Percentiles rank a stretch among this genome's conserved stretches.
Conservation (phyloP, 2,329 filamentous ascomycete species). For the Ophiosphaerella korrae region DNA sequence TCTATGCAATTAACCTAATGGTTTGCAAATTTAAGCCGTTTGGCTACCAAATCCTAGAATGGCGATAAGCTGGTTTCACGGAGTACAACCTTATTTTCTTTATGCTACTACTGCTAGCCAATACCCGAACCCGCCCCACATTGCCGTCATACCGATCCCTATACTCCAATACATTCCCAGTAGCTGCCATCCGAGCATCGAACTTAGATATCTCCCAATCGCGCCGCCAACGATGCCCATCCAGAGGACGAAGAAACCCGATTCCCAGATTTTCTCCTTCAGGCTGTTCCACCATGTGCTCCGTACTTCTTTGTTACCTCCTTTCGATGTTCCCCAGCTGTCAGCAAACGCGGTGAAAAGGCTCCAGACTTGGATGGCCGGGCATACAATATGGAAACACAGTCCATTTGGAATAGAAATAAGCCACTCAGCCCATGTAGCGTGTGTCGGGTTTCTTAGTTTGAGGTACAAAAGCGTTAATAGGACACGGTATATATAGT, state of each 20-base stretch:
- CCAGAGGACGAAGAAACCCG: constrained; percentile 39
- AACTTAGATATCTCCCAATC: constrained; percentile 4
- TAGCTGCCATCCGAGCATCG: neutral
- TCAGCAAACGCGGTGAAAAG: constrained; percentile 41
- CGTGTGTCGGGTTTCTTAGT: constrained; percentile 26
- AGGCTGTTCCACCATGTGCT: constrained; percentile 24
- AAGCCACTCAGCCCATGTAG: constrained; percentile 13
- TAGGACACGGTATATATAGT: constrained; percentile 27
- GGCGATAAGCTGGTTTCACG: no score
- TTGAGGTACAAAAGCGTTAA: constrained; percentile 26
- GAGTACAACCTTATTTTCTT: no score
- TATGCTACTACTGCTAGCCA: neutral
- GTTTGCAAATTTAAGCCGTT: no score
- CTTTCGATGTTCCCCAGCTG: constrained; percentile 46
- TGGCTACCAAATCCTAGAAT: no score
- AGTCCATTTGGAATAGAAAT: constrained; percentile 23
- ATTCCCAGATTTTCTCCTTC: constrained; percentile 32
- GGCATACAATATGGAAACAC: constrained; percentile 45
- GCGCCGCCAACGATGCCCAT: constrained; percentile 36
- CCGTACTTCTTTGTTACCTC: constrained; percentile 28
- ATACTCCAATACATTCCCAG: neutral
- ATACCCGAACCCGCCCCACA: constrained; percentile 4
- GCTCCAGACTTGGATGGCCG: constrained; percentile 45
- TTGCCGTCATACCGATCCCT: neutral
- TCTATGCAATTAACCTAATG: no score